A percentile compares a stretch with the other conserved stretches of the same genome.
phyloP scores from a whole-genome alignment of 2,329 filamentous ascomycete genomes.

The Saccharata proteae region DNA sequence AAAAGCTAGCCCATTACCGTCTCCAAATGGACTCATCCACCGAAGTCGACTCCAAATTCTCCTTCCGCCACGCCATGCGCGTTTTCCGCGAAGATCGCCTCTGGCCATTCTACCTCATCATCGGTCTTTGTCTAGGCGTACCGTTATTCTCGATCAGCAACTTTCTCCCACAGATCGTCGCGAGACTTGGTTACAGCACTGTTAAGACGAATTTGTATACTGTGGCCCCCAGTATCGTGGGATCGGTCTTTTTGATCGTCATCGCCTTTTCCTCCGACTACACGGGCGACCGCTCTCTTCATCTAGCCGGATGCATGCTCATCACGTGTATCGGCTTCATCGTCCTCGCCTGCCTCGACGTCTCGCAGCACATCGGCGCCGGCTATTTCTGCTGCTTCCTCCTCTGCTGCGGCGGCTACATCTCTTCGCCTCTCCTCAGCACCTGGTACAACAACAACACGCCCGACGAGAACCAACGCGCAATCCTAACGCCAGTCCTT shows the following conservation, averaged over 20 bases:
- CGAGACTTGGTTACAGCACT: slow-evolving; percentile 39
- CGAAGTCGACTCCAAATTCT: slow-evolving; percentile 44
- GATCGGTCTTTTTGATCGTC: slow-evolving; percentile 59
- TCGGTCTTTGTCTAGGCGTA: slow-evolving; percentile 48
- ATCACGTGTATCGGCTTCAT: slow-evolving; percentile 69
- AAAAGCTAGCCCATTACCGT: slow-evolving; percentile 56
- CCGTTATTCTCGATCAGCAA: slow-evolving; percentile 45
- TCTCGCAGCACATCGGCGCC: slow-evolving; percentile 47
- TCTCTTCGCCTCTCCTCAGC: slow-evolving; percentile 57
- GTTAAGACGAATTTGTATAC: slow-evolving; percentile 69
- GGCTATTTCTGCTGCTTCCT: slow-evolving; percentile 70
- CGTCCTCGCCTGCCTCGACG: slow-evolving; percentile 58
- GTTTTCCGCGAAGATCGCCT: slow-evolving; percentile 44
- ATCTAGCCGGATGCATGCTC: slow-evolving; percentile 60
- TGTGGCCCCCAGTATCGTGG: slow-evolving; percentile 66
- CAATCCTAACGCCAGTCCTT: slow-evolving; percentile 57
- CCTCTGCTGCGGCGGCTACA: slow-evolving; percentile 72
- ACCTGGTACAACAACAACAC: slow-evolving; percentile 77
- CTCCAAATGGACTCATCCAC: slow-evolving; percentile 65
- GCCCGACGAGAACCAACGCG: slow-evolving; percentile 60
- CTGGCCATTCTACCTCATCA: slow-evolving; percentile 42
- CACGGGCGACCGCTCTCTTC: slow-evolving; percentile 56
- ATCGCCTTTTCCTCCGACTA: slow-evolving; percentile 61
- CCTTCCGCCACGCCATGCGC: slow-evolving; percentile 37
- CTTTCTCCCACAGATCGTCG: slow-evolving; percentile 48